Conservation (phyloP, 805 yeast species). For the Ogataea paradorogensis region DNA sequence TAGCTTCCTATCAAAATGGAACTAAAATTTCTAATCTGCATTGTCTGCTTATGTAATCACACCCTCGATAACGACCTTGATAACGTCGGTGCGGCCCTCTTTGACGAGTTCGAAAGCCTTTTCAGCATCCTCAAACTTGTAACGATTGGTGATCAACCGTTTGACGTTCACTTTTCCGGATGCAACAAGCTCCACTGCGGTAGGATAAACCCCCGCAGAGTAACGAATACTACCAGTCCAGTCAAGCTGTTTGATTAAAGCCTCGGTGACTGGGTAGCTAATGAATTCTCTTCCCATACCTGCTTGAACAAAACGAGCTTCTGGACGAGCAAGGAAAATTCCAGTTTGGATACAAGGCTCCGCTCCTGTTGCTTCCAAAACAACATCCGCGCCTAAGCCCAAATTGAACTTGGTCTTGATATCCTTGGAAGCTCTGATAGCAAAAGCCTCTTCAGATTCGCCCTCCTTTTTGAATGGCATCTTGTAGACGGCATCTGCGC, state of each 20-base stretch:
- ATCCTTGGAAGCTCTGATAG: slow-evolving; percentile 33
- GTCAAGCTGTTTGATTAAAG: slow-evolving; percentile 64
- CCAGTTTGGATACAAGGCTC: slow-evolving; percentile 71
- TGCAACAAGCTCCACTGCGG: slow-evolving; percentile 64
- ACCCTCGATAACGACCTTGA: slow-evolving; percentile 80
- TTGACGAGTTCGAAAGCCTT: slow-evolving; percentile 67
- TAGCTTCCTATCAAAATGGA: not conserved
- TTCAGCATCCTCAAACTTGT: slow-evolving; percentile 68
- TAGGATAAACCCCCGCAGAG: slow-evolving; percentile 70
- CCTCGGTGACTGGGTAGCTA: slow-evolving; percentile 66
- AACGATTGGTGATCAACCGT: slow-evolving; percentile 70
- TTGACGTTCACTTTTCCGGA: slow-evolving; percentile 64
- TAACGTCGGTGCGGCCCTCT: slow-evolving; percentile 54
- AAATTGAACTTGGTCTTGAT: slow-evolving; percentile 28
- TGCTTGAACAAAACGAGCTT: slow-evolving; percentile 77
- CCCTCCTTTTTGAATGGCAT: slow-evolving; percentile 45
- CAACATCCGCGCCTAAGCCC: slow-evolving; percentile 43
- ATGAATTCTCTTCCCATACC: slow-evolving; percentile 77
- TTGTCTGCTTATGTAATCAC: slow-evolving; percentile 36
- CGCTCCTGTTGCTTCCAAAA: slow-evolving; percentile 83
- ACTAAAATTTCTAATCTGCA: not conserved
- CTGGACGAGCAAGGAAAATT: slow-evolving; percentile 54
- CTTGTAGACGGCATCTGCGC: slow-evolving; percentile 60
- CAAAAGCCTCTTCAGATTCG: slow-evolving; percentile 42
- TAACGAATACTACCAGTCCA: slow-evolving; percentile 80